Percentiles rank a stretch among this genome's conserved stretches.
Evolutionary conservation across 2,329 filamentous ascomycete species (phyloP).

Genomic region (Intubia oerlemansii): DNA sequence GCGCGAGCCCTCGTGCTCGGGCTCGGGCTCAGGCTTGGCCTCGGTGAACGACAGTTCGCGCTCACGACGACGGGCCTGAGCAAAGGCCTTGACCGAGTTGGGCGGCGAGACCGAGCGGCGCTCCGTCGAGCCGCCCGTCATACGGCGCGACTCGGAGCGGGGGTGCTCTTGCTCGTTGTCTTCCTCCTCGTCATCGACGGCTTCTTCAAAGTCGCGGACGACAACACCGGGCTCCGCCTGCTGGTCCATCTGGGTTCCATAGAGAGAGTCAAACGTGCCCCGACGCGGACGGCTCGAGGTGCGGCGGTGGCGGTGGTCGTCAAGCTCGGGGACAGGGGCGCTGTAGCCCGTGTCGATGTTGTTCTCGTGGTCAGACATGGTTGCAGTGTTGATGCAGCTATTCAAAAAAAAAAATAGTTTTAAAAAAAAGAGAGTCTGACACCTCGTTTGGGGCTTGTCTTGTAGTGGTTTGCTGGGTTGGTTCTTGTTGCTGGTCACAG

Average conservation of each 20-base stretch:
- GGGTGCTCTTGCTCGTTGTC: slow-evolving; percentile 23
- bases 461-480: neutral
- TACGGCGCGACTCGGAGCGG: slow-evolving; percentile 25
- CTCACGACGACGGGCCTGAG: slow-evolving; percentile 68
- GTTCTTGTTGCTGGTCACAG: neutral
- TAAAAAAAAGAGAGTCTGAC: too few relatives aligned
- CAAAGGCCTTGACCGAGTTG: slow-evolving; percentile 95
- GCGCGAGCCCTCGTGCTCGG: slow-evolving; percentile 26
- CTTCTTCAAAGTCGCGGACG: slow-evolving; percentile 71
- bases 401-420: too few relatives aligned
- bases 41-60: slow-evolving; percentile 42
- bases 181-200: slow-evolving; percentile 61
- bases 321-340: slow-evolving; percentile 58
- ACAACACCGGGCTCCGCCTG: slow-evolving; percentile 17
- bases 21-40: slow-evolving; percentile 13
- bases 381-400: slow-evolving; percentile 13
- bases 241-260: slow-evolving; percentile 18
- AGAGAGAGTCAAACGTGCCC: slow-evolving; percentile 54
- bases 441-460: slow-evolving; percentile 1
- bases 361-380: slow-evolving; percentile 49
- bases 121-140: slow-evolving; percentile 33
- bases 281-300: slow-evolving; percentile 39
- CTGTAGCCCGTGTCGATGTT: slow-evolving; percentile 41
- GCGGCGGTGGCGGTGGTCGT: slow-evolving; percentile 62
- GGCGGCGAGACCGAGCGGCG: slow-evolving; percentile 66